A percentile compares a stretch with the other conserved stretches of the same genome.
phyloP scores from a whole-genome alignment of 176 grass and related monocot genomes.

The Aegilops speltoides region DNA sequence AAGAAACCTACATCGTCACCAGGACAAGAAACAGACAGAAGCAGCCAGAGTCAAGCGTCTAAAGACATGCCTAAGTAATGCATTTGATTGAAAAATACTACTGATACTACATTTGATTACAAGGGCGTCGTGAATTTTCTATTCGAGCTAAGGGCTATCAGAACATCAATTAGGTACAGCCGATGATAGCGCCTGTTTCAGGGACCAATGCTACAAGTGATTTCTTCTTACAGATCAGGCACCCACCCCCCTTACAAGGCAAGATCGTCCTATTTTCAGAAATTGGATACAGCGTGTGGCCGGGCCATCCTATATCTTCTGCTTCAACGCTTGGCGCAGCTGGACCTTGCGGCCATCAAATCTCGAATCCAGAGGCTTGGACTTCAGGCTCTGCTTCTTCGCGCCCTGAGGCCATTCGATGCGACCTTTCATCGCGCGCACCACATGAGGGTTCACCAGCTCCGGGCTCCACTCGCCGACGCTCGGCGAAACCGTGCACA shows the following conservation, averaged over 20 bases:
- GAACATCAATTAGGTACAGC: slow-evolving; percentile 30
- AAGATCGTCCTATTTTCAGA: not conserved
- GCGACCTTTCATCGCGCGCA: slow-evolving; percentile 43
- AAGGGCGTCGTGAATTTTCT: slow-evolving; percentile 25
- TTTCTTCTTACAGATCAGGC: not conserved
- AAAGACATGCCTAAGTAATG: not conserved
- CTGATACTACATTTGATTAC: slow-evolving; percentile 52
- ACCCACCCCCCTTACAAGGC: not conserved
- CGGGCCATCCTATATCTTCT: slow-evolving; percentile 56
- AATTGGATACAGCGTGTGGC: not conserved
- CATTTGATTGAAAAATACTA: slow-evolving; percentile 25
- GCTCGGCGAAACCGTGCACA: slow-evolving; percentile 50
- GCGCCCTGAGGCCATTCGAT: slow-evolving; percentile 45
- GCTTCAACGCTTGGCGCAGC: slow-evolving; percentile 62
- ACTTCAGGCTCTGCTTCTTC: slow-evolving; percentile 68
- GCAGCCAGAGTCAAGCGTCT: not conserved
- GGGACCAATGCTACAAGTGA: not conserved
- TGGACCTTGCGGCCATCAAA: slow-evolving; percentile 65
- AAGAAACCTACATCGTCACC: not conserved
- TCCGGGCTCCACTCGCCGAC: slow-evolving; percentile 57
- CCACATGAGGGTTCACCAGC: slow-evolving; percentile 47
- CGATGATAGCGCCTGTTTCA: not conserved
- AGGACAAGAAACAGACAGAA: not conserved
- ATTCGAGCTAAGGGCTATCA: slow-evolving; percentile 23
- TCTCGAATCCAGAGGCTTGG: slow-evolving; percentile 52